Percentiles rank a stretch among this genome's conserved stretches.
These are phyloP conservation scores for Eucalyptus fibrosa DNA, from an alignment of 345 rosid species.

Conservation along the genomic window DNA sequence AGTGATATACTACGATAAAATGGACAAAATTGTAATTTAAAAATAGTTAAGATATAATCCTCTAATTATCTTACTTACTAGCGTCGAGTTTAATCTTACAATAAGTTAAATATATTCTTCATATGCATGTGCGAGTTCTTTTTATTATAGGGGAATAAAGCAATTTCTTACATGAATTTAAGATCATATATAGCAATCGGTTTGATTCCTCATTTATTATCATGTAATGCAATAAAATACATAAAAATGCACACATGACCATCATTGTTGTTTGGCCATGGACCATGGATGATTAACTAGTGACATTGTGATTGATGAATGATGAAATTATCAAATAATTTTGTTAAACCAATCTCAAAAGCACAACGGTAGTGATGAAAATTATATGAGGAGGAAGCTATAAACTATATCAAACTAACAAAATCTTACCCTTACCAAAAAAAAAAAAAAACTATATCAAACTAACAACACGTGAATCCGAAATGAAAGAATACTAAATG, in stretches of 20 bases:
- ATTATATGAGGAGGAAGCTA: not conserved
- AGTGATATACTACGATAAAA: not conserved
- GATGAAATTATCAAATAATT: not conserved
- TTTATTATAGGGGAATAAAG: not conserved
- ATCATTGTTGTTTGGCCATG: not conserved
- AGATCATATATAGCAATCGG: not conserved
- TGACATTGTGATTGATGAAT: not conserved
- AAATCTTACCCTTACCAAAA: too few species aligned
- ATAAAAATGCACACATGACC: not conserved
- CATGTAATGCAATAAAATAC: not conserved
- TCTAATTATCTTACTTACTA: not conserved
- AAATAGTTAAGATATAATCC: not conserved
- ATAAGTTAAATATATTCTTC: not conserved
- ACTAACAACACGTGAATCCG: not conserved
- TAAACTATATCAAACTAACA: not conserved
- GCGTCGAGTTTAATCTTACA: not conserved
- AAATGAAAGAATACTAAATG: too few species aligned
- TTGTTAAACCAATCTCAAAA: not conserved
- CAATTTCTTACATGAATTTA: not conserved
- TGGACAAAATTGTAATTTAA: not conserved
- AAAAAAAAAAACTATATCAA: too few species aligned
- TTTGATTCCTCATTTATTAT: not conserved
- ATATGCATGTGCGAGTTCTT: rapidly evolving
- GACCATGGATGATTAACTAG: not conserved
- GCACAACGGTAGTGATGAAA: not conserved